A percentile compares a stretch with the other conserved stretches of the same genome.
Conservation (phyloP, 2,329 filamentous ascomycete genomes). For the Diaporthe vaccinii region DNA sequence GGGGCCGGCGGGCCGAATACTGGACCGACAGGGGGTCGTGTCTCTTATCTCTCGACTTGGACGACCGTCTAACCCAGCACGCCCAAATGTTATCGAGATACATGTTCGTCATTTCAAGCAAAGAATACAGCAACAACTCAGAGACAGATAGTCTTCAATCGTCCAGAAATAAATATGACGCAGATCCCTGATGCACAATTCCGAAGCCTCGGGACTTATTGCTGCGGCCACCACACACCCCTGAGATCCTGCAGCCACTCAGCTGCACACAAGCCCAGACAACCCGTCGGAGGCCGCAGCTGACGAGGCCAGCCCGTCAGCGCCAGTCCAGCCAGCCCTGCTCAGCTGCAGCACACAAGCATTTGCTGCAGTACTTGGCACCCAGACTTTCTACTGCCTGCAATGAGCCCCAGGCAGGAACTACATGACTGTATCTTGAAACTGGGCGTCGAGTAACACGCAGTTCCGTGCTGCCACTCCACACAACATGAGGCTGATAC, state of each 20-base stretch:
- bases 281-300: conserved; percentile 17
- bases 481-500: neutral
- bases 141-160: neutral
- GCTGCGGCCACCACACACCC: neutral
- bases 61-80: neutral
- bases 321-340: neutral
- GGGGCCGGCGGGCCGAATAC: conserved; percentile 2
- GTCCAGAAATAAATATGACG: conserved; percentile 4
- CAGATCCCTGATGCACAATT: neutral
- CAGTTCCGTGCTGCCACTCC: neutral
- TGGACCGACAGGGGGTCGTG: neutral
- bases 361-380: conserved; percentile 22
- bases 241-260: conserved; percentile 19
- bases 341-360: conserved; percentile 27
- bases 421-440: neutral
- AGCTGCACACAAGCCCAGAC: conserved; percentile 7
- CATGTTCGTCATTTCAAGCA: neutral
- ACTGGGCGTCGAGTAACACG: neutral
- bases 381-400: neutral
- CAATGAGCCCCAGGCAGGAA: neutral
- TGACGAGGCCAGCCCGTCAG: conserved; percentile 9
- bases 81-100: neutral
- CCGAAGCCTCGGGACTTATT: neutral
- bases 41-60: neutral
- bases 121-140: neutral